phyloP scores from a whole-genome alignment of 2,329 filamentous ascomycete species.

The Penicillium sp. region DNA sequence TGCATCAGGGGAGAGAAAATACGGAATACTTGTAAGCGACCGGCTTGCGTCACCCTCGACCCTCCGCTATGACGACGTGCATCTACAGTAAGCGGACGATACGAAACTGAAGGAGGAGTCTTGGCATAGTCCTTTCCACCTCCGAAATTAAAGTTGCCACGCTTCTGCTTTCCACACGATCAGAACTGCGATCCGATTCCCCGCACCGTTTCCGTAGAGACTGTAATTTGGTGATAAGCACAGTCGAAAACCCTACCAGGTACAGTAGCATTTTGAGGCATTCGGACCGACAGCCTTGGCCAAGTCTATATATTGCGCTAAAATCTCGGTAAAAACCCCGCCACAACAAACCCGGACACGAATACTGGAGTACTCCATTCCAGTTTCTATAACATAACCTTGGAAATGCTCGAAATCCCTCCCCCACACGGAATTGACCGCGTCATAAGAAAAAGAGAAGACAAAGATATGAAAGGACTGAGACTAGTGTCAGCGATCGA shows the following conservation, averaged over 20 bases:
- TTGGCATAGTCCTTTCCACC: background rate
- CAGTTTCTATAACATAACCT: background rate
- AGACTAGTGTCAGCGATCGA: constrained; percentile 12
- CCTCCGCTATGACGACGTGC: constrained; percentile 11
- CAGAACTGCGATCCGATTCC: constrained; percentile 15
- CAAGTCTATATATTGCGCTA: no score
- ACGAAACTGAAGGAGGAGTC: constrained; percentile 14
- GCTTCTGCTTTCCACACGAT: constrained; percentile 8
- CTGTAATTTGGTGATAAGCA: background rate
- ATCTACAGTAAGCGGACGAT: constrained; percentile 4
- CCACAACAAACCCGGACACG: background rate
- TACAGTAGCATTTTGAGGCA: no score
- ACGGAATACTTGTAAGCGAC: constrained; percentile 12
- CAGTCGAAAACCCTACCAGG: no score
- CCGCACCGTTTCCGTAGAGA: constrained; percentile 3
- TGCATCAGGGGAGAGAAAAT: constrained; percentile 1
- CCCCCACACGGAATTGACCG: constrained; percentile 1
- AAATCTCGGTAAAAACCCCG: background rate
- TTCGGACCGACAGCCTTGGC: no score
- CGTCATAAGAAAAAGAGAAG: constrained; percentile 4
- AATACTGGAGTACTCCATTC: background rate
- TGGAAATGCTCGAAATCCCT: background rate
- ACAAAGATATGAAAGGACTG: background rate
- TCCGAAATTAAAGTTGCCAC: constrained; percentile 21
- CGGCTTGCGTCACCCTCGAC: constrained; percentile 22